Conservation (phyloP, 768 basidiomycete genomes). For the Mycena pura region DNA sequence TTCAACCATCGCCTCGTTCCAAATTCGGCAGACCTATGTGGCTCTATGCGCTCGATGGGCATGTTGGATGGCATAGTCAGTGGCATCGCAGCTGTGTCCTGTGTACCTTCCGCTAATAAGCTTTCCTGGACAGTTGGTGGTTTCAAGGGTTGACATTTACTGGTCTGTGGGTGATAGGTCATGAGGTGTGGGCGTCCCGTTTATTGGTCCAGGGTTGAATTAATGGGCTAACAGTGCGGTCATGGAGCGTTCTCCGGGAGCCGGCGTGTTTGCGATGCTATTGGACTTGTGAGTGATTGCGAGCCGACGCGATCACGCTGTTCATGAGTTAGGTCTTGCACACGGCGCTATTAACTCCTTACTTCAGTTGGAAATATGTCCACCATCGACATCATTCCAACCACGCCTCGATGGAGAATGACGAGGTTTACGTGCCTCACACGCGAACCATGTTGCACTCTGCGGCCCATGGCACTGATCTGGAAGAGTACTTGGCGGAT, state of each 20-base stretch:
- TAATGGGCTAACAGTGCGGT: background rate
- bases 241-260: background rate
- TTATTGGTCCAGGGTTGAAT: background rate
- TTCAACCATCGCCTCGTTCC: background rate
- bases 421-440: constrained; percentile 47
- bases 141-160: background rate
- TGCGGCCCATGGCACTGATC: constrained; percentile 18
- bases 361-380: constrained; percentile 31
- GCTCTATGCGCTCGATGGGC: background rate
- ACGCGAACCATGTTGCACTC: constrained; percentile 46
- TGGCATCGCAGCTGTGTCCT: too few relatives aligned
- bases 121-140: background rate
- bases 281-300: background rate
- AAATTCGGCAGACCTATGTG: background rate
- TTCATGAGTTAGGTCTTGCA: background rate
- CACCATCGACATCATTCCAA: constrained; percentile 37
- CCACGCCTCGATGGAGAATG: constrained; percentile 34
- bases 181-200: background rate
- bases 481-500: constrained; percentile 65
- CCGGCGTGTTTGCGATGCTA: background rate
- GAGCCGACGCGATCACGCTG: background rate
- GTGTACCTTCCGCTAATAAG: background rate
- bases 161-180: background rate
- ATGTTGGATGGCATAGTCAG: background rate
- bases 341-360: background rate